Evolutionary conservation across 805 yeast genomes (phyloP), one percentile per base, ranked within the genome.

Genomic region (Kodamaea sagamina): DNA sequence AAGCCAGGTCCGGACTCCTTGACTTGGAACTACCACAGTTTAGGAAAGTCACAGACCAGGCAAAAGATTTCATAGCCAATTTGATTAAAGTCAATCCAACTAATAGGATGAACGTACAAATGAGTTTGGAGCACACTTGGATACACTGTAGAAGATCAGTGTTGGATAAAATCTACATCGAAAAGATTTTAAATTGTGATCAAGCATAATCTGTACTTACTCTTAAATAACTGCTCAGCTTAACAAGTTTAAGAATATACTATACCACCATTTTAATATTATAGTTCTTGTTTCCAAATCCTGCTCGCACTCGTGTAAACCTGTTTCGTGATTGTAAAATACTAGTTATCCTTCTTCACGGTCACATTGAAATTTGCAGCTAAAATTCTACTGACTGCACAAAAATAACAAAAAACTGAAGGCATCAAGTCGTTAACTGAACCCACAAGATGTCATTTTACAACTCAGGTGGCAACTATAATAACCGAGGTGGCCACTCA

Each of bases 81-180:
- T 58, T 81, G 11, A 51, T 79, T 3, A 47, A 58, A 26, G 68
- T 70, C 2, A 62, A 76, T 46, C 67, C 70, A 1, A 44, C 36
- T 0, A 49, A 62, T 24, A 55, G 86, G 26, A 54, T 61, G 35
- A 61, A 61, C 37, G 65, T 72, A 21, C 45, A 50, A 0, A 67
- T 64, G 5, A 71, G 80, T 39, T 61, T 76, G n/a, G 34, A 53
- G 3, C 77, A 71, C 48, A 48, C 51, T 0, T 81, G 86, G 87
- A 65, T 81, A 4, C 12, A 36, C 4, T 4, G 7, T 11, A 50
- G 55, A 26, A 61, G 62, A 32, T 77, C 76, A 12, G 32, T 12
- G 4, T 29, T 29, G 32, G 32, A 29, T 7, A 29, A 16, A 4
- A 16, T 29, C 10, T 29, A 29, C 17, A 15, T 12, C 9, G 16